These are phyloP conservation scores for Galeopsis tetrahit DNA, from an alignment of 257 asterid species.

Conservation along the genomic window DNA sequence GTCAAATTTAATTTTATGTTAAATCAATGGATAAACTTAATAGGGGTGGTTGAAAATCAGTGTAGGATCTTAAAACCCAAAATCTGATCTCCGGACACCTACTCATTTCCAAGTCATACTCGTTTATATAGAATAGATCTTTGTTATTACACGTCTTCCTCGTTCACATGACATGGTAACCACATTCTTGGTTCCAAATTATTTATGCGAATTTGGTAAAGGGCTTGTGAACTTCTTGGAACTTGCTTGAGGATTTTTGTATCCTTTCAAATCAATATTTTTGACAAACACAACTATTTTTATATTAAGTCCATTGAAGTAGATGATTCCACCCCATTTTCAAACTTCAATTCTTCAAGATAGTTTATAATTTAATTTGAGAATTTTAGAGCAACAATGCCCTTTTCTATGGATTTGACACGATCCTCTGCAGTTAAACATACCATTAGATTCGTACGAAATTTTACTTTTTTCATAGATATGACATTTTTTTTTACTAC, in stretches of 20 bases:
- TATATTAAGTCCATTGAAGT: background rate
- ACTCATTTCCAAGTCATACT: background rate
- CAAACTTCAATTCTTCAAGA: background rate
- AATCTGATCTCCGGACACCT: background rate
- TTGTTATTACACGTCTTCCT: background rate
- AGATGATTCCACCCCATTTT: background rate
- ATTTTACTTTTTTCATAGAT: too few relatives aligned
- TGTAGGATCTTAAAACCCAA: too few relatives aligned
- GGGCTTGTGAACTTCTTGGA: background rate
- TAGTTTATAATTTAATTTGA: background rate
- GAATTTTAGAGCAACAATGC: too few relatives aligned
- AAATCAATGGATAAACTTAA: too few relatives aligned
- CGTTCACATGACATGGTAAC: background rate
- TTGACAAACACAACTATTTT: background rate
- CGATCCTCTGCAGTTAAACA: too few relatives aligned
- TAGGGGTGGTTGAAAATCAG: too few relatives aligned
- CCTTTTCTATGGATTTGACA: too few relatives aligned
- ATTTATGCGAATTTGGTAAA: background rate
- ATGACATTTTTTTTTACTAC: too few relatives aligned
- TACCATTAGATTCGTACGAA: too few relatives aligned
- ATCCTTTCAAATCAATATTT: background rate
- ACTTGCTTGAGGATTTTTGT: background rate
- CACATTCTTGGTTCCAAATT: constrained; percentile 1
- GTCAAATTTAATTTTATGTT: too few relatives aligned
- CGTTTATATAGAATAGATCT: background rate